Conservation (phyloP, 2,329 filamentous ascomycete genomes). For the Thielaviopsis ethacetica region DNA sequence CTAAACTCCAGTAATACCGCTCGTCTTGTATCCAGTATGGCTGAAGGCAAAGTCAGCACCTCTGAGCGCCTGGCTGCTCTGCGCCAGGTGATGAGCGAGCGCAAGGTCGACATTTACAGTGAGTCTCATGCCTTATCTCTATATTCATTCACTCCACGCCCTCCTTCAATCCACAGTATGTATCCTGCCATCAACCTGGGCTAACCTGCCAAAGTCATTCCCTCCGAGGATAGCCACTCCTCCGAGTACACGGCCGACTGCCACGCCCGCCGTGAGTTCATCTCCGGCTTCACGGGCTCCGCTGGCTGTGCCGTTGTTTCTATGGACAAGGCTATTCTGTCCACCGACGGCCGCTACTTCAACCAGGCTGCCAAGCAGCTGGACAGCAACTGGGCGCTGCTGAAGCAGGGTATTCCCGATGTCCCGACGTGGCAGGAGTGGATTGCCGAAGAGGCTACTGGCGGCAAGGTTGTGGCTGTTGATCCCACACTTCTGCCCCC, state of each 20-base stretch:
- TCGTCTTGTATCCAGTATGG: slow-evolving; percentile 15
- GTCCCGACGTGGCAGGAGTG: slow-evolving; percentile 97
- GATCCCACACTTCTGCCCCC: slow-evolving; percentile 76
- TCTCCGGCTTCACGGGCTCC: slow-evolving; percentile 88
- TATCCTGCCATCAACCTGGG: slow-evolving; percentile 4
- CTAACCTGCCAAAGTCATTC: slow-evolving; percentile 52
- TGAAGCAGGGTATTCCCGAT: slow-evolving; percentile 87
- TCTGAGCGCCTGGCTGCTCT: slow-evolving; percentile 58
- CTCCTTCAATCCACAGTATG: slow-evolving; percentile 16
- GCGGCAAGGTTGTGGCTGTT: slow-evolving; percentile 76
- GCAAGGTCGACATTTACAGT: slow-evolving; percentile 87
- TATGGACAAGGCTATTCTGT: slow-evolving; percentile 68
- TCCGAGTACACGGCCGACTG: slow-evolving; percentile 98
- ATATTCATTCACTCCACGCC: slow-evolving; percentile 18
- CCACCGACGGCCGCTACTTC: slow-evolving; percentile 95
- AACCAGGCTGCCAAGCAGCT: slow-evolving; percentile 88
- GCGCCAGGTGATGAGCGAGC: slow-evolving; percentile 71
- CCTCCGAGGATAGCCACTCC: slow-evolving; percentile 92
- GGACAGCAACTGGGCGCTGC: slow-evolving; percentile 74
- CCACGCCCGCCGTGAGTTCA: slow-evolving; percentile 78
- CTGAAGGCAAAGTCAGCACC: slow-evolving; percentile 32
- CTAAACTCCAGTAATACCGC: neutral
- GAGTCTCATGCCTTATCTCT: slow-evolving; percentile 19
- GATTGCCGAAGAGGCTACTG: slow-evolving; percentile 72
- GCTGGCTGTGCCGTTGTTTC: slow-evolving; percentile 87